Evolutionary conservation across 257 asterid genomes (phyloP).

Genomic region (Scutellaria baicalensis): DNA sequence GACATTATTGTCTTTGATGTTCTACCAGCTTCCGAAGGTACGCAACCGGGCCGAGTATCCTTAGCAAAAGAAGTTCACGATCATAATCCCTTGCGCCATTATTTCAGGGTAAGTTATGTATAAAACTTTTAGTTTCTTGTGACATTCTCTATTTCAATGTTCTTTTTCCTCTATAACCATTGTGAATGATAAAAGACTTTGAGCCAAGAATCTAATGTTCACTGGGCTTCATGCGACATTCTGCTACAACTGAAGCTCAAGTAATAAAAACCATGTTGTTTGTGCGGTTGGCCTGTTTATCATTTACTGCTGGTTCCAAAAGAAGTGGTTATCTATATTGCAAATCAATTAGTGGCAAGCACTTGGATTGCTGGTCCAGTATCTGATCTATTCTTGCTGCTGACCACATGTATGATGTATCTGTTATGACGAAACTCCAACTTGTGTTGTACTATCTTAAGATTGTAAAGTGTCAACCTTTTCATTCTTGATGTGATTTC

Average conservation of each 20-base stretch:
- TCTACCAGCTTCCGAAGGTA: conserved; percentile 79
- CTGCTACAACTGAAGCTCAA: conserved; percentile 12
- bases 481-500: background rate
- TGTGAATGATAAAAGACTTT: conserved; percentile 2
- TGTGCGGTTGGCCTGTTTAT: conserved; percentile 3
- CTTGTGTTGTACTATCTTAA: background rate
- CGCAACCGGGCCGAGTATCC: conserved; percentile 64
- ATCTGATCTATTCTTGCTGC: conserved; percentile 5
- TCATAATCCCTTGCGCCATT: conserved; percentile 88
- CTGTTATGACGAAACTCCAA: background rate
- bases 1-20: conserved; percentile 94
- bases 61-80: conserved; percentile 89
- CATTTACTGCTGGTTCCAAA: background rate
- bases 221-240: background rate
- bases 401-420: background rate
- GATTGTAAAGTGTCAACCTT: background rate
- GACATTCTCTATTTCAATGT: conserved; percentile 18
- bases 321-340: background rate
- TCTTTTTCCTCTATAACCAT: conserved; percentile 2
- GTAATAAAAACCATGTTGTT: conserved; percentile 1
- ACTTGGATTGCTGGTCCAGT: background rate
- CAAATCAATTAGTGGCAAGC: background rate
- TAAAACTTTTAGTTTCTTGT: background rate
- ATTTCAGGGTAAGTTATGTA: conserved; percentile 66
- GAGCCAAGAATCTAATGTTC: background rate